Conservation (phyloP, 768 basidiomycete genomes). For the Tulasnella calospora region DNA sequence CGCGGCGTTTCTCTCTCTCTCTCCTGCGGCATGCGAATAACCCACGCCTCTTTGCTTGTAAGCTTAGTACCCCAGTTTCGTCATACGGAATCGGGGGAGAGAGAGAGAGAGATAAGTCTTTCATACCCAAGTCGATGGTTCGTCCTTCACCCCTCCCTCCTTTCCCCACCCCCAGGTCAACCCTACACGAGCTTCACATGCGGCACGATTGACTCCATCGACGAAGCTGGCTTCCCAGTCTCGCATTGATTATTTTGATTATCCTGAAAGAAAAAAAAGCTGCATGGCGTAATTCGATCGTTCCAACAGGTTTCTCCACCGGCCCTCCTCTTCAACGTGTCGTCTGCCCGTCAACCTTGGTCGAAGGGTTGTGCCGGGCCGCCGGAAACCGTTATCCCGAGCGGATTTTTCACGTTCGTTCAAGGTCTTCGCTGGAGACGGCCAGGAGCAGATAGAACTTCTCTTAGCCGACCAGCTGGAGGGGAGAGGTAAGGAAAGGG, state of each 20-base stretch:
- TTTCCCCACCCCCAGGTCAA: background rate
- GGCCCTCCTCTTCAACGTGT: background rate
- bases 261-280: background rate
- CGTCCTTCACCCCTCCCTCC: background rate
- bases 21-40: background rate
- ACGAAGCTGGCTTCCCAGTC: background rate
- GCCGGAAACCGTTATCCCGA: background rate
- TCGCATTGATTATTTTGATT: background rate
- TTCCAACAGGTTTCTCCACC: background rate
- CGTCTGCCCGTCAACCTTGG: background rate
- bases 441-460: background rate
- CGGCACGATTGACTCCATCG: background rate
- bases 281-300: background rate
- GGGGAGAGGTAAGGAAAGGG: background rate
- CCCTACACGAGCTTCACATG: conserved; percentile 7
- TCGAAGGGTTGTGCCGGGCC: background rate
- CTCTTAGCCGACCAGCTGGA: background rate
- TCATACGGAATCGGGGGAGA: background rate
- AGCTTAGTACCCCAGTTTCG: background rate
- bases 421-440: background rate
- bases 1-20: background rate
- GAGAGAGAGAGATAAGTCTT: background rate
- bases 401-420: conserved; percentile 3
- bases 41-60: background rate
- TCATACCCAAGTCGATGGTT: background rate